A percentile compares a stretch with the other conserved stretches of the same genome.
phyloP scores from a whole-genome alignment of 306 rosid genomes.

The Quercus dentata region DNA sequence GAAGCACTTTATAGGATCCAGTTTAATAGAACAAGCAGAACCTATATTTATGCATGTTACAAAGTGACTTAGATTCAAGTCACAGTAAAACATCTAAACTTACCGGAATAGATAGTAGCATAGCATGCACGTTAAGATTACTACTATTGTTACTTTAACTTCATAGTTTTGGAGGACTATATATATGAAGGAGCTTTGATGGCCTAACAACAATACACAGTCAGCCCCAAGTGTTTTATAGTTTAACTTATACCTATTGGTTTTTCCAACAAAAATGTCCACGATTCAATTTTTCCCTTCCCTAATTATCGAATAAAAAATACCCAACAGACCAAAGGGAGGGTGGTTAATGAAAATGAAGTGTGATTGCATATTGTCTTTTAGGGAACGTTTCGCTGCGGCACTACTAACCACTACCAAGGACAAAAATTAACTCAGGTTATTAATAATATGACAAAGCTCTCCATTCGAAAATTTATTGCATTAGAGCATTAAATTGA shows the following conservation, averaged over 20 bases:
- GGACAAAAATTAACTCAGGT: slow-evolving; percentile 30
- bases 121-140: neutral
- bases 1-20: slow-evolving; percentile 27
- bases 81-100: neutral
- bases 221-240: too few relatives aligned
- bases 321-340: too few relatives aligned
- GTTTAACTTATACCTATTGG: too few relatives aligned
- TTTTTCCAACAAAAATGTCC: too few relatives aligned
- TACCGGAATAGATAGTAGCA: neutral
- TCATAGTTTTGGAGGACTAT: neutral
- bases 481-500: too few relatives aligned
- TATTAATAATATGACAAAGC: slow-evolving; percentile 21
- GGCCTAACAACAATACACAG: neutral
- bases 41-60: neutral
- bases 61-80: neutral
- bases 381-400: slow-evolving; percentile 36
- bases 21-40: slow-evolving; percentile 3
- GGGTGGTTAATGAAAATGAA: slow-evolving; percentile 11
- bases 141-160: neutral
- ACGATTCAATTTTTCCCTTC: too few relatives aligned
- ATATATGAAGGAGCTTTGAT: neutral
- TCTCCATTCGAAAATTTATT: too few relatives aligned
- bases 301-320: too few relatives aligned
- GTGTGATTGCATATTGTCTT: slow-evolving; percentile 6
- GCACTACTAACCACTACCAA: slow-evolving; percentile 14